Percentiles rank a stretch among this genome's conserved stretches.
Conservation (phyloP, 208 protist genomes). For the Trypanosoma platydactyli region DNA sequence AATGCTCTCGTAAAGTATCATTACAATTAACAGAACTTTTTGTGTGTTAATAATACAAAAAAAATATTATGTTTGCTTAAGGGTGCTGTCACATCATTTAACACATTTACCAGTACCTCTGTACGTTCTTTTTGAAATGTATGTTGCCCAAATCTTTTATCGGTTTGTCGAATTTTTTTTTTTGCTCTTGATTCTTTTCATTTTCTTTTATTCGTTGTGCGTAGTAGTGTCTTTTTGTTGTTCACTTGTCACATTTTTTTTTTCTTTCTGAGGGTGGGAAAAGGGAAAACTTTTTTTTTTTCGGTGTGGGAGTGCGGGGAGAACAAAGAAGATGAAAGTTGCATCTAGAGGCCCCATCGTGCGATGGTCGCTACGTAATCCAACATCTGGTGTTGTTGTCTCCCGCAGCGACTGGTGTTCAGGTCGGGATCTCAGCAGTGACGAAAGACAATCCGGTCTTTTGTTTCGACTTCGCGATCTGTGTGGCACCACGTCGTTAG, state of each 20-base stretch:
- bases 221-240: too few species aligned
- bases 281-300: too few species aligned
- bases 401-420: conserved; percentile 54
- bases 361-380: conserved; percentile 25
- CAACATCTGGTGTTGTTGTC: conserved; percentile 21
- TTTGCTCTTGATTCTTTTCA: not conserved
- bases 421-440: conserved; percentile 45
- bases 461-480: conserved; percentile 31
- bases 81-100: too few species aligned
- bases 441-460: conserved; percentile 63
- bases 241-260: too few species aligned
- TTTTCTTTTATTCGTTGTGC: too few species aligned
- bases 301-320: not conserved
- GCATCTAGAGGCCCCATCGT: conserved; percentile 28
- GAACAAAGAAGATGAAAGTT: conserved; percentile 22
- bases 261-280: too few species aligned
- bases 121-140: conserved; percentile 24
- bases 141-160: too few species aligned
- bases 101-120: not conserved
- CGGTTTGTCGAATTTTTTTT: conserved; percentile 8
- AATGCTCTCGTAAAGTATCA: conserved; percentile 59
- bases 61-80: not conserved
- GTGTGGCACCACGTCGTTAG: not conserved
- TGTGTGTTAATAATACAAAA: not conserved
- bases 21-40: not conserved